Evolutionary conservation across 2,329 filamentous ascomycete genomes (phyloP), one percentile per base, ranked within the genome.

Genomic region (Fusarium xylarioides): DNA sequence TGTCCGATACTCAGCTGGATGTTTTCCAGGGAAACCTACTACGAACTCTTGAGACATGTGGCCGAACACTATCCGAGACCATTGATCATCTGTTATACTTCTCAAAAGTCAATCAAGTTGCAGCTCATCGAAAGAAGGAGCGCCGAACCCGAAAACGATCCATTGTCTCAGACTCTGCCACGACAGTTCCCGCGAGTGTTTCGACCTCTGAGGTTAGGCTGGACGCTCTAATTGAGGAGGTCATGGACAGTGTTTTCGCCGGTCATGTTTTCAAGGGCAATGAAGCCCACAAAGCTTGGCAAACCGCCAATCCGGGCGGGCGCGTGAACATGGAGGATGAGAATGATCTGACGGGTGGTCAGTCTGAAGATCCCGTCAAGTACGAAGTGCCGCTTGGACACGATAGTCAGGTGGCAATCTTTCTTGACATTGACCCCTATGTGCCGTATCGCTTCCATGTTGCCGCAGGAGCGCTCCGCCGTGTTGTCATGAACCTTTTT

Each of bases 401-500:
- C 62, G 35, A 56, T 35, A 44, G 52, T 7, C 49, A 79, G 34
- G 78, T 79, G 26, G 73, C 73, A 4, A 73, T 80, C 23, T 77
- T 86, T 26, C 63, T 79, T 6, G 71, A 70, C 8, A 76, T 91
- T 19, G 83, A 86, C 7, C 83, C 76, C 66, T 82, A 38, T 68
- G 83, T 62, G 70, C 82, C 77, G 18, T 91, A 89, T 88, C 77
- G 81, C 4, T 90, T 89, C 73, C 81, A 85, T 28, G 85, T 86
- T 1, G 86, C 90, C 55, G 84, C 87, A 0, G 89, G 90, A 11
- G 83, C 83, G 3, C 68, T 84, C 7, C 77, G 83, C 26, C 85
- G 89, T 4, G 86, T 91, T 34, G 81, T 91, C 35, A 90, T 91
- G 87, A 91, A 91, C 55, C 73, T 91, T 1, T 86, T 91, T 47